Conservation (phyloP, 1,284 basidiomycete genomes). For the Cystobasidium pallidum region DNA sequence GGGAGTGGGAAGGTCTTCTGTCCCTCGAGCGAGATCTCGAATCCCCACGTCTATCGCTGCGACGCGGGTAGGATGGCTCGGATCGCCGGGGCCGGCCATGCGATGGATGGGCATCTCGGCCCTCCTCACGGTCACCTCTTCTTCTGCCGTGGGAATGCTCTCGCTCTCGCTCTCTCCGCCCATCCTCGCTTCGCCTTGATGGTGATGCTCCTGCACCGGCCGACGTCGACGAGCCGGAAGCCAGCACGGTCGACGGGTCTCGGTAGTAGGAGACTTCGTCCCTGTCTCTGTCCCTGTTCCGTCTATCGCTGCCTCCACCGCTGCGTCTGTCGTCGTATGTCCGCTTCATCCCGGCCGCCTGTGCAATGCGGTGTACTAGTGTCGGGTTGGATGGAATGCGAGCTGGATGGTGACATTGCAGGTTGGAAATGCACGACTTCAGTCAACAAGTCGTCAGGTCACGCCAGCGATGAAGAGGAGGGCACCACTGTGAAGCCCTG, state of each 20-base stretch:
- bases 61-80: slow-evolving; percentile 37
- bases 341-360: slow-evolving; percentile 28
- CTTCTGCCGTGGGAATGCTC: slow-evolving; percentile 11
- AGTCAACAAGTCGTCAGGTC: background rate
- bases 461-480: slow-evolving; percentile 16
- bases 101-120: background rate
- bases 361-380: background rate
- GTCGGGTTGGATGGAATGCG: background rate
- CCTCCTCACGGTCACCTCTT: no score
- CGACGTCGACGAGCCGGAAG: background rate
- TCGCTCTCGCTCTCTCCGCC: background rate
- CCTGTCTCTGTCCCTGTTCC: slow-evolving; percentile 29
- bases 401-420: background rate
- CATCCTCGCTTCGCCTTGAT: background rate
- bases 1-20: background rate
- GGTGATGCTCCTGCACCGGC: background rate
- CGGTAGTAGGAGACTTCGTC: slow-evolving; percentile 47
- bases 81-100: no score
- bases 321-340: slow-evolving; percentile 36
- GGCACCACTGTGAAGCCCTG: background rate
- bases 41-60: background rate
- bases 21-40: slow-evolving; percentile 29
- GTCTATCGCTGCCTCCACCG: background rate
- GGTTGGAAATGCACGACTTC: slow-evolving; percentile 7
- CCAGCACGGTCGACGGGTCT: slow-evolving; percentile 38